phyloP scores from a whole-genome alignment of 2,329 filamentous ascomycete species.

The Aureobasidium uvarum region DNA sequence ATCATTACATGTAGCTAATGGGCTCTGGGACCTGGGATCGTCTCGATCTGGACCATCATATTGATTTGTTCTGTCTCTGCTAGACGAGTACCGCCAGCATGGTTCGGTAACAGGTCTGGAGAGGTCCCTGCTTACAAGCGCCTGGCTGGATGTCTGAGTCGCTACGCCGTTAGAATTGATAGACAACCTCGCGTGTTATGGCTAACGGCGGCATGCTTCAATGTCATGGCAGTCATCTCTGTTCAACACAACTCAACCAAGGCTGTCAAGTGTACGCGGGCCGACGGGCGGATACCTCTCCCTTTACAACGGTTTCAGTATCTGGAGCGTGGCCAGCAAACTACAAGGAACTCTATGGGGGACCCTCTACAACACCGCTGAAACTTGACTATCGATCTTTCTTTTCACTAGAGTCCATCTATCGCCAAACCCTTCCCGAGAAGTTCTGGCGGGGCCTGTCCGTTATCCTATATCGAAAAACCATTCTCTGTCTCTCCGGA shows the following conservation, averaged over 20 bases:
- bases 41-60: constrained; percentile 13
- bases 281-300: constrained; percentile 4
- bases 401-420: constrained; percentile 22
- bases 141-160: constrained; percentile 1
- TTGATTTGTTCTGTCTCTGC: constrained; percentile 10
- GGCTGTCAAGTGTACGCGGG: constrained; percentile 11
- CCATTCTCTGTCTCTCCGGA: background rate
- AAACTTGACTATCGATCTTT: constrained; percentile 27
- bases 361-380: constrained; percentile 20
- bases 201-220: constrained; percentile 3
- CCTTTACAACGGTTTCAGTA: constrained; percentile 8
- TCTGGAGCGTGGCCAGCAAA: constrained; percentile 3
- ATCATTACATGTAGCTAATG: background rate
- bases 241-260: background rate
- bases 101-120: constrained; percentile 18
- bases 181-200: constrained; percentile 5
- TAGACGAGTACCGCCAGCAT: background rate
- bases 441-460: constrained; percentile 12
- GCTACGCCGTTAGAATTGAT: constrained; percentile 16
- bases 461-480: constrained; percentile 20
- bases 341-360: constrained; percentile 18
- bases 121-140: background rate
- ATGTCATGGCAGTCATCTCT: background rate
- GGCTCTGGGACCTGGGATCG: background rate
- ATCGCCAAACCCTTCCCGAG: constrained; percentile 14